Conservation (phyloP, 441 rosid species). For the Eutrema salsugineum region DNA sequence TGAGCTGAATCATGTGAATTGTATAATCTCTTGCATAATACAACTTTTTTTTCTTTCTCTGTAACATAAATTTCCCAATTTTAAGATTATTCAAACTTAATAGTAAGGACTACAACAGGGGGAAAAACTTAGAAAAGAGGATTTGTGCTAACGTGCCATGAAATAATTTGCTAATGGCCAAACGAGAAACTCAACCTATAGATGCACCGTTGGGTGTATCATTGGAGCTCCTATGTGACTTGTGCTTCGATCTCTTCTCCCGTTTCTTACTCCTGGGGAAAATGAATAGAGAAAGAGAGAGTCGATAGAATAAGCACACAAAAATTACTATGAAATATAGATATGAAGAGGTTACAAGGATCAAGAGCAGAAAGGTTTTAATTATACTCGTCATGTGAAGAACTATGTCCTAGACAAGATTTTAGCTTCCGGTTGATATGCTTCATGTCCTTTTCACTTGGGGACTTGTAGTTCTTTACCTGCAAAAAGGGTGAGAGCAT, state of each 20-base stretch:
- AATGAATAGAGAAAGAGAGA: neutral
- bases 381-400: slow-evolving; percentile 77
- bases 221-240: slow-evolving; percentile 58
- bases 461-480: slow-evolving; percentile 65
- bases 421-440: slow-evolving; percentile 86
- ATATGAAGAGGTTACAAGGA: neutral
- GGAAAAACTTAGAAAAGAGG: too few species aligned
- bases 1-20: too few species aligned
- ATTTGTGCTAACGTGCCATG: neutral
- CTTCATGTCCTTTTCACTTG: slow-evolving; percentile 94
- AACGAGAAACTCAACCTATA: neutral
- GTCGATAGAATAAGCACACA: neutral
- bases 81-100: neutral
- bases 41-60: neutral
- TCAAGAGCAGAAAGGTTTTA: neutral
- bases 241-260: slow-evolving; percentile 91
- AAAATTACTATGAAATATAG: neutral
- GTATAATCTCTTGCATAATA: too few species aligned
- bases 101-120: neutral
- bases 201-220: slow-evolving; percentile 34
- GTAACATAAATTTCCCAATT: neutral
- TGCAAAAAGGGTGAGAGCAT: slow-evolving; percentile 13
- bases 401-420: slow-evolving; percentile 87
- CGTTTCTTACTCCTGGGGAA: slow-evolving; percentile 65
- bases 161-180: neutral